Conservation (phyloP, 148 eudicot species). For the Drosera capensis region DNA sequence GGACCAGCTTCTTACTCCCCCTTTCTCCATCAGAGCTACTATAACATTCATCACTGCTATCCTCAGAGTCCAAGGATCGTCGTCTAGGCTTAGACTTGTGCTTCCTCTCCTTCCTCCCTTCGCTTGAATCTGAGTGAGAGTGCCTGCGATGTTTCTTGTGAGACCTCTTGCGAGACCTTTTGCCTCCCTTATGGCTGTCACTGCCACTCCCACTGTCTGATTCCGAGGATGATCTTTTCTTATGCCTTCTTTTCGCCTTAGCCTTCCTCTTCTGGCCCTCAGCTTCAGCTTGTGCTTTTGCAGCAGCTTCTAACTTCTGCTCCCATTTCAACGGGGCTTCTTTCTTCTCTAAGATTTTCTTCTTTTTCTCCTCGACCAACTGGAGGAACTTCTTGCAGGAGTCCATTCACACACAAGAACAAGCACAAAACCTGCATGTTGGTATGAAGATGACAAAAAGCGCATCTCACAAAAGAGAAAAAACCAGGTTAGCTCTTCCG, state of each 20-base stretch:
- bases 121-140: conserved; percentile 30
- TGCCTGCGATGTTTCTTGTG: conserved; percentile 56
- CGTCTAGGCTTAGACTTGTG: conserved; percentile 43
- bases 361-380: conserved; percentile 88
- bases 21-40: conserved; percentile 34
- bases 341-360: conserved; percentile 58
- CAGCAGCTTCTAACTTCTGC: conserved; percentile 84
- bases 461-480: conserved; percentile 96
- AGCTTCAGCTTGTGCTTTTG: conserved; percentile 54
- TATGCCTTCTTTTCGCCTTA: conserved; percentile 43
- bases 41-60: conserved; percentile 34
- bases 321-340: conserved; percentile 95
- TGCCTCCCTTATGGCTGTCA: conserved; percentile 27
- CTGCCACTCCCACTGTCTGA: conserved; percentile 33
- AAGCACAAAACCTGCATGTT: conserved; percentile 83
- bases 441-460: conserved; percentile 95
- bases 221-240: conserved; percentile 30
- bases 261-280: conserved; percentile 57
- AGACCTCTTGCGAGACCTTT: conserved; percentile 31
- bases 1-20: conserved; percentile 25
- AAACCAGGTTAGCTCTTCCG: conserved; percentile 78
- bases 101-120: conserved; percentile 39
- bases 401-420: conserved; percentile 62
- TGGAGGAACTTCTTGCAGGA: conserved; percentile 89
- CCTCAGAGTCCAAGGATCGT: conserved; percentile 31